Evolutionary conservation across 192 early-diverging fungal genomes (phyloP), one percentile per base, ranked within the genome.

Genomic region (Coemansia biformis): DNA sequence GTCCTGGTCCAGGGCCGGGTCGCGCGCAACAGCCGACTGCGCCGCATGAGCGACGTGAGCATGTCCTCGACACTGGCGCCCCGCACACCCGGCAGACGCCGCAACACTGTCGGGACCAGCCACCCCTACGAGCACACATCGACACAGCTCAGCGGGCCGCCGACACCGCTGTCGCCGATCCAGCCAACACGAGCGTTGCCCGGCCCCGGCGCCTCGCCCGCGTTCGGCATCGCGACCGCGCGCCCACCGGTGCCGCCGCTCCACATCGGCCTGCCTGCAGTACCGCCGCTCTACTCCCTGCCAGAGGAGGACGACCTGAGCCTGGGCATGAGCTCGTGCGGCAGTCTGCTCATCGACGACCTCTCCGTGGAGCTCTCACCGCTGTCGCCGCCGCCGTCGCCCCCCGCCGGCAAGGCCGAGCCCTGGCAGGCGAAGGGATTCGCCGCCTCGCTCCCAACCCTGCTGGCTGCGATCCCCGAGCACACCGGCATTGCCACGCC

Each of bases 11-110:
- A 60, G 22, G 70, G 70, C 9, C 38, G 45, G 31, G 37, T 54
- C 12, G 58, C 63, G 15, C 70, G 60, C 45, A 46, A 54, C 12
- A 66, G 34, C 14, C 58, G 70, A 8, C 54, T 51, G 9, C 58
- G 63, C n/a, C 51, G 69, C 24, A 65, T 46, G 34, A 73, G 63
- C 39, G 69, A 62, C 30, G 48, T 58, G 22, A 48, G 44, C 18
- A 28, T 60, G 12, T 52, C 52, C 2, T 46, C 63, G 16, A 58
- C 3, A 37, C 16, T 18, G n/a, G 22, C 24, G 18, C 46, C 34
- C 18, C 45, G 47, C 30, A 17, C 36, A 2, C 6, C 38, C 0
- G 62, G 43, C 31, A 43, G 57, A 19, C 57, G 70, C 14, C 57
- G 70, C 40, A 66, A 73, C 54, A 73, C 70, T 5, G 40, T 73